These are phyloP conservation scores for Thalia dealbata DNA, from an alignment of 176 grass and related monocot genomes.

Conservation along the genomic window DNA sequence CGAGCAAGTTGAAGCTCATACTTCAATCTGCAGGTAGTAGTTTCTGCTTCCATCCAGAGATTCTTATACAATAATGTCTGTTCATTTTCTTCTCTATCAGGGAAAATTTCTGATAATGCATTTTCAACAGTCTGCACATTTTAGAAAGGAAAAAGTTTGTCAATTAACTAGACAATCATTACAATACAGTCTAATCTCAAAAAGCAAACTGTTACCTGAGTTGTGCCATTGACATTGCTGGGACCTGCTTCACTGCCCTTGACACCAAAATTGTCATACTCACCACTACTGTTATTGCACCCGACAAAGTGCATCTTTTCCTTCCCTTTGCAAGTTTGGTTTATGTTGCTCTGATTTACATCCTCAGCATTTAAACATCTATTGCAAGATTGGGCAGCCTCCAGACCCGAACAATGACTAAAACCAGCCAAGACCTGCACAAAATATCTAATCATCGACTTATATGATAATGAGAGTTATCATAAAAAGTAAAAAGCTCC, in stretches of 20 bases:
- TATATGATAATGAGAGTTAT: neutral
- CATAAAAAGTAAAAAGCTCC: neutral
- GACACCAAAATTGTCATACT: slow-evolving; percentile 1
- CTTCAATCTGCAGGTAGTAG: slow-evolving; percentile 58
- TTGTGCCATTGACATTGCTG: neutral
- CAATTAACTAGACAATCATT: neutral
- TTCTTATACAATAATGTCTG: slow-evolving; percentile 49
- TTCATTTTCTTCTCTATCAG: slow-evolving; percentile 30
- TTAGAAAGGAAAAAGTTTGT: neutral
- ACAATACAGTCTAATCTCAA: neutral
- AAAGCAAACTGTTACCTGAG: neutral
- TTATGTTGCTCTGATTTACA: slow-evolving; percentile 6
- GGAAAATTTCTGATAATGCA: slow-evolving; percentile 27
- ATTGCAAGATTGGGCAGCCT: neutral
- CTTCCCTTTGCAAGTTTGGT: neutral
- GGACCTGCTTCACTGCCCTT: neutral
- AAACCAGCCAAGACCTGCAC: neutral
- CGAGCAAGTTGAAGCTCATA: slow-evolving; percentile 55
- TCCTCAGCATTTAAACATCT: neutral
- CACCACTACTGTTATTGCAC: neutral
- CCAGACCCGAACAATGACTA: neutral
- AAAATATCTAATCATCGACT: neutral
- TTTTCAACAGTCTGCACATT: slow-evolving; percentile 39
- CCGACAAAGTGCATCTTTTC: neutral
- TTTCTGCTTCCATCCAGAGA: slow-evolving; percentile 78